Base-by-base conservation (phyloP, 306 rosid species). In the Pueraria montana region DNA sequence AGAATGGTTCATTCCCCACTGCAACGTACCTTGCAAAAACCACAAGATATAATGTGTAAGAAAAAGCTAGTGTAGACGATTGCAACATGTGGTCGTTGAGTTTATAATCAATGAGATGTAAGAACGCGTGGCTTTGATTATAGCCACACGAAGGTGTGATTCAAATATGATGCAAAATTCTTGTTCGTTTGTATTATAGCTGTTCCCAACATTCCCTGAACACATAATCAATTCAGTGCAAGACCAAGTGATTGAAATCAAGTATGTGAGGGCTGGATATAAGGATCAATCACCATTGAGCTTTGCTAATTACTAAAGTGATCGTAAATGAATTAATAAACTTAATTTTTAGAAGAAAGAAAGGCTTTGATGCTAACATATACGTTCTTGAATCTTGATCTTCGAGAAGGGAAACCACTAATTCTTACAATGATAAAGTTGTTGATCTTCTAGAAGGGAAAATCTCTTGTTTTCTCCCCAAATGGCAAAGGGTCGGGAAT, bases 1-100 rank as follows among this genome's bases (percentile, higher is more conserved):
- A 80, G 90, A 96, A 92, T 30, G 99, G 98, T 83, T 96, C 99
- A 20, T 95, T 95, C 83, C 99, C 99, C 67, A 95, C 98, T n/a
- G 99, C 99, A 74, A 93, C 92, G 32, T 87, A 94, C 94, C 99
- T 96, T 77, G 70, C 27, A 82, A 40, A 85, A 74, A 42, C 46
- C 76, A 56, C 71, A 56, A 74, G 30, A 80, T 76, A 61, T 53
- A 18, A 84, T 72, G 24, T 53, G 48, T 53, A 43, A 72, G 18
- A 43, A 42, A 42, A 40, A 18, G n/a, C n/a, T n/a, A n/a, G n/a
- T n/a, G n/a, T n/a, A n/a, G n/a, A n/a, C n/a, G n/a, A n/a, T n/a
- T n/a, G n/a, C n/a, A n/a, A n/a, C n/a, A n/a, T n/a, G n/a, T n/a
- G n/a, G n/a, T n/a, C n/a, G n/a, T n/a, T n/a, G 12, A 13, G 43